Evolutionary conservation across 768 basidiomycete genomes (phyloP), one percentile per base, ranked within the genome.

Genomic region (Auriscalpium vulgare): DNA sequence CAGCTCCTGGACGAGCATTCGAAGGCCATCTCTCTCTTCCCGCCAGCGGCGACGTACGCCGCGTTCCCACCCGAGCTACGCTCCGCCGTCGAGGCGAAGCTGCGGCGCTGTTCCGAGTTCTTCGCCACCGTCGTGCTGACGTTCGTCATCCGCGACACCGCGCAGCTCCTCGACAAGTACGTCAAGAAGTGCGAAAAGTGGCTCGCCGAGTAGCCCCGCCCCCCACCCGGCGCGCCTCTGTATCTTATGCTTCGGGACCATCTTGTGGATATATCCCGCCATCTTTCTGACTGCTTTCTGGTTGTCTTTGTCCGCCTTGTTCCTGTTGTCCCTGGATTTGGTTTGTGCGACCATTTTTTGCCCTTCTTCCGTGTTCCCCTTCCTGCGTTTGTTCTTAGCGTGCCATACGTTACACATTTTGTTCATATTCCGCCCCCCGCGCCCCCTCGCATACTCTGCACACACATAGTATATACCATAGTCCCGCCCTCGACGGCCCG

Each of bases 171-270:
- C 59, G 93, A 95, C 76, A 94, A 95, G 72, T 94, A 93, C 69
- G 88, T 86, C 60, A 93, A 93, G 78, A 89, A 90, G 69, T 91
- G 89, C 71, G 91, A 91, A 73, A 91, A 91, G 71, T 91, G 90
- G 88, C 78, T 92, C 38, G 88, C 84, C 38, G 91, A 94, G 67
- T 92, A 75, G 58, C 11, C 17, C 17, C 47, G 8, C 5, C 47
- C 29, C 29, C 29, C 29, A 8, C 17, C 14, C 17, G 47, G 14
- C 14, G 47, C 47, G 47, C 51, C 57, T 21, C 52, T 64, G 65
- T 64, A 65, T 65, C 68, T 68, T 67, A 68, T 71, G 67, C 64
- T 65, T 64, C 60, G 56, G 64, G 63, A 62, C 50, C 50, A 60
- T 65, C 56, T 64, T 55, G 51, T 58, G 50, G 48, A 58, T 46